A percentile compares a stretch with the other conserved stretches of the same genome.
These are phyloP conservation scores for Sesbania bispinosa DNA, from an alignment of 306 rosid species.

Conservation along the genomic window DNA sequence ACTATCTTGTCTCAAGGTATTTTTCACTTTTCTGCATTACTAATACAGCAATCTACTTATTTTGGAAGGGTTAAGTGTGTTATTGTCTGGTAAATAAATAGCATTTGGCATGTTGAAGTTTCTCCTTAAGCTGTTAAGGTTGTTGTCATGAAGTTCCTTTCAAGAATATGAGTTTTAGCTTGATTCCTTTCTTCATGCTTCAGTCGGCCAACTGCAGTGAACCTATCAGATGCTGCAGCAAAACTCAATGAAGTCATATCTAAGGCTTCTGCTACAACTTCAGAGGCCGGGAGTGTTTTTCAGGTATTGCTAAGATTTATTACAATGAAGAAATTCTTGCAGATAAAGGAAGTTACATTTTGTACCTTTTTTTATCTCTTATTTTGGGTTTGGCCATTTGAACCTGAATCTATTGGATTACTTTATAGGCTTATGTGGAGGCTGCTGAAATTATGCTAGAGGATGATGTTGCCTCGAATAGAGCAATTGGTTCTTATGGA, in stretches of 20 bases:
- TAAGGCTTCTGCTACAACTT: constrained; percentile 45
- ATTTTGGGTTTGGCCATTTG: constrained; percentile 7
- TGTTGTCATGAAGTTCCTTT: not conserved
- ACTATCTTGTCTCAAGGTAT: constrained; percentile 90
- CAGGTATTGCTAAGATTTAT: constrained; percentile 44
- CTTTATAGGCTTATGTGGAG: constrained; percentile 62
- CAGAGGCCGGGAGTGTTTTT: constrained; percentile 56
- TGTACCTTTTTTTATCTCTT: constrained; percentile 1
- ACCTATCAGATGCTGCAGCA: constrained; percentile 79
- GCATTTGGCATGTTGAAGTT: constrained; percentile 14
- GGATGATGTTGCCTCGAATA: constrained; percentile 89
- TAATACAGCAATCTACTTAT: not conserved
- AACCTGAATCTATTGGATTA: constrained; percentile 11
- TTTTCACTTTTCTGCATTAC: not conserved
- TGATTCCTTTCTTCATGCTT: constrained; percentile 27
- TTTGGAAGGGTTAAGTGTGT: not conserved
- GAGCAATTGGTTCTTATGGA: constrained; percentile 86
- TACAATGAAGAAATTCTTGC: constrained; percentile 1
- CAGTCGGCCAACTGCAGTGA: constrained; percentile 98
- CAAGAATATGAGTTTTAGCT: constrained; percentile 2
- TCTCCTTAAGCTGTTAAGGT: constrained; percentile 4
- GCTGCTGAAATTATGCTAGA: constrained; percentile 84
- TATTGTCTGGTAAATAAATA: not conserved
- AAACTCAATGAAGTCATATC: constrained; percentile 70
- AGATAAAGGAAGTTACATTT: constrained; percentile 1